These are phyloP conservation scores for Chrysoporthe puriensis DNA, from an alignment of 2,329 filamentous ascomycete genomes.

Conservation along the genomic window DNA sequence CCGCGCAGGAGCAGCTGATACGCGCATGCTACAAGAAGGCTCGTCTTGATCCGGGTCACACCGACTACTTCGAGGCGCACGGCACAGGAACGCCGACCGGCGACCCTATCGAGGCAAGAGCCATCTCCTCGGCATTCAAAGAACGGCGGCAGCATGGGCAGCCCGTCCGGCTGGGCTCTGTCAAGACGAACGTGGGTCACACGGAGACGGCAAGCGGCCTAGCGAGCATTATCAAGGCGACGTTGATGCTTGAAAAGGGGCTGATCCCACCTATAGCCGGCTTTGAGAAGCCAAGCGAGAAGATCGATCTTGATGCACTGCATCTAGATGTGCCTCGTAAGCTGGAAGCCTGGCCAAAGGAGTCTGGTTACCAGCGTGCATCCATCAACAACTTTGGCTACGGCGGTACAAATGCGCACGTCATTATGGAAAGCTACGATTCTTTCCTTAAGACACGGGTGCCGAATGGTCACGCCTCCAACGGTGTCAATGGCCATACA, in stretches of 20 bases:
- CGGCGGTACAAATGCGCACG: slow-evolving; percentile 49
- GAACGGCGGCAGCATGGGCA: slow-evolving; percentile 26
- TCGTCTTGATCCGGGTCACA: slow-evolving; percentile 32
- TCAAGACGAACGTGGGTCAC: slow-evolving; percentile 38
- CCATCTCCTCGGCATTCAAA: slow-evolving; percentile 29
- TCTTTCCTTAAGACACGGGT: background rate
- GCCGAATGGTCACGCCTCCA: background rate
- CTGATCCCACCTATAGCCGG: slow-evolving; percentile 36
- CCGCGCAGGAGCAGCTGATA: slow-evolving; percentile 41
- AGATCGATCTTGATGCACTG: slow-evolving; percentile 20
- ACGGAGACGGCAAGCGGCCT: slow-evolving; percentile 22
- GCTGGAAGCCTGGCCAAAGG: slow-evolving; percentile 27
- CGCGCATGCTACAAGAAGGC: slow-evolving; percentile 38
- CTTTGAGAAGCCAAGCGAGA: slow-evolving; percentile 26
- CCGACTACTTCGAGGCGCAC: slow-evolving; percentile 40
- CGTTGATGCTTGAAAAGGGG: slow-evolving; percentile 22
- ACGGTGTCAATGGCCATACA: background rate
- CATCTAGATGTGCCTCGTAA: slow-evolving; percentile 22
- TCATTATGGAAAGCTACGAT: slow-evolving; percentile 39
- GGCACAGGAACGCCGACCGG: slow-evolving; percentile 42
- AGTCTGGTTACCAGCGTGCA: slow-evolving; percentile 27
- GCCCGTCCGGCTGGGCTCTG: slow-evolving; percentile 37
- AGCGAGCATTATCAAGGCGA: slow-evolving; percentile 24
- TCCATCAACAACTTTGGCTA: slow-evolving; percentile 48
- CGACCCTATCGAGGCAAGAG: slow-evolving; percentile 39